Percentiles rank a stretch among this genome's conserved stretches.
These are phyloP conservation scores for Phytophthora tubulina DNA, from an alignment of 352 stramenopile genomes.

Conservation along the genomic window DNA sequence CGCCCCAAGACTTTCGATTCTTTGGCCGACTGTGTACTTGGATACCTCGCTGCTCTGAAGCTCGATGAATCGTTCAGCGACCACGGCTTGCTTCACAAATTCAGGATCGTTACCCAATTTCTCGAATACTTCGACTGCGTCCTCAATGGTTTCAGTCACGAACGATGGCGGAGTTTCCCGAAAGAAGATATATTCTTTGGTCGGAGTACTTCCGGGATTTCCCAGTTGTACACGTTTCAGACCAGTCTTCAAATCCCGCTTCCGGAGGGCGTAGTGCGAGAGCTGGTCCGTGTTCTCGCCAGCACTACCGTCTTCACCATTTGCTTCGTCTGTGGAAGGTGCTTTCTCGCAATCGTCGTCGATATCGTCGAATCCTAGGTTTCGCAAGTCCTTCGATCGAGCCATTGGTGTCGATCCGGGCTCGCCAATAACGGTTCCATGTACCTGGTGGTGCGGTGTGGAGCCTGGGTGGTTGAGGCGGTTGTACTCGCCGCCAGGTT, in stretches of 20 bases:
- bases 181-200: slow-evolving; percentile 89
- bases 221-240: slow-evolving; percentile 71
- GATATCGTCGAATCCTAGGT: slow-evolving; percentile 64
- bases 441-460: slow-evolving; percentile 55
- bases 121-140: slow-evolving; percentile 60
- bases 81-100: slow-evolving; percentile 43
- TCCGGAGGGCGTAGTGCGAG: slow-evolving; percentile 65
- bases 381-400: slow-evolving; percentile 52
- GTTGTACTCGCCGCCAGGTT: slow-evolving; percentile 54
- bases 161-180: slow-evolving; percentile 82
- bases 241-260: slow-evolving; percentile 52
- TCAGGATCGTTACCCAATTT: slow-evolving; percentile 59
- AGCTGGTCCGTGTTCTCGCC: slow-evolving; percentile 27
- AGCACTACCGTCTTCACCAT: background rate
- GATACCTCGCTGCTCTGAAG: slow-evolving; percentile 80
- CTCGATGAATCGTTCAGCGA: slow-evolving; percentile 74
- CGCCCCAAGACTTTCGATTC: slow-evolving; percentile 58
- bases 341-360: slow-evolving; percentile 38
- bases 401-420: slow-evolving; percentile 73
- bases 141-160: slow-evolving; percentile 82
- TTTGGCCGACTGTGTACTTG: slow-evolving; percentile 78
- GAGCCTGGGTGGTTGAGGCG: slow-evolving; percentile 67
- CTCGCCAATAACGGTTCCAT: slow-evolving; percentile 49
- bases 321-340: background rate
- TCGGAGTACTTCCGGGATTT: slow-evolving; percentile 65